Conservation (phyloP, 2,329 filamentous ascomycete genomes). For the Alternaria triticina region DNA sequence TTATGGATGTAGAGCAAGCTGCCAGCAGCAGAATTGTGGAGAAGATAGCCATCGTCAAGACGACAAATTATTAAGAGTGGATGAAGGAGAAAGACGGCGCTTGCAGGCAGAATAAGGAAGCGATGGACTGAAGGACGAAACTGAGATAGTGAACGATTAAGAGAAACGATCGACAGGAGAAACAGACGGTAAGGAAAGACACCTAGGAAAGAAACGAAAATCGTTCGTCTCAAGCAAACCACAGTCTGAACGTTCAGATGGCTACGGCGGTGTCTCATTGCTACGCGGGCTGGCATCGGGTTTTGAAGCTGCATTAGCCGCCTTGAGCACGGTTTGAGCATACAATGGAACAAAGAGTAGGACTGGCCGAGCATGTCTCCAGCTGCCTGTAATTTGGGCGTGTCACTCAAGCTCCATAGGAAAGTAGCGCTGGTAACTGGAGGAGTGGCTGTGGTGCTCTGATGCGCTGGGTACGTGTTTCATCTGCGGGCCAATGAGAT, state of each 20-base stretch:
- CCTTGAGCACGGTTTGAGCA: slow-evolving; percentile 47
- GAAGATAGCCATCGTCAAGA: slow-evolving; percentile 37
- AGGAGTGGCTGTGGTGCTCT: slow-evolving; percentile 40
- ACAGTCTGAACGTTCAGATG: slow-evolving; percentile 34
- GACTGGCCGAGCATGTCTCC: slow-evolving; percentile 43
- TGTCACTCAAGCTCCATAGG: slow-evolving; percentile 27
- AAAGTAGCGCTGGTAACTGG: slow-evolving; percentile 21
- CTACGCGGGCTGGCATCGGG: slow-evolving; percentile 29
- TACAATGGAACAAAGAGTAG: slow-evolving; percentile 32
- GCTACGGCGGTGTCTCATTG: slow-evolving; percentile 31
- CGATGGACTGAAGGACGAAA: slow-evolving; percentile 27
- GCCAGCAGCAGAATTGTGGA: slow-evolving; percentile 45
- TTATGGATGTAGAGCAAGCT: slow-evolving; percentile 37
- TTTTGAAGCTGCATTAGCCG: slow-evolving; percentile 50
- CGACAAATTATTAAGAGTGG: slow-evolving; percentile 19
- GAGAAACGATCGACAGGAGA: slow-evolving; percentile 43
- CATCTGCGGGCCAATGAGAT: slow-evolving; percentile 34
- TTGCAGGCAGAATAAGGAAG: slow-evolving; percentile 2
- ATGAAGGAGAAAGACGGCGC: slow-evolving; percentile 18
- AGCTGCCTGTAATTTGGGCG: slow-evolving; percentile 29
- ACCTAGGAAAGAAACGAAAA: slow-evolving; percentile 25
- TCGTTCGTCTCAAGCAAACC: slow-evolving; percentile 33
- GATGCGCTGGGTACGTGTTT: slow-evolving; percentile 29
- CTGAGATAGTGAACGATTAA: slow-evolving; percentile 32
- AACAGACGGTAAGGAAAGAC: slow-evolving; percentile 29